Percentiles rank a stretch among this genome's conserved stretches.
These are phyloP conservation scores for Voacanga thouarsii DNA, from an alignment of 257 asterid genomes.

Conservation along the genomic window DNA sequence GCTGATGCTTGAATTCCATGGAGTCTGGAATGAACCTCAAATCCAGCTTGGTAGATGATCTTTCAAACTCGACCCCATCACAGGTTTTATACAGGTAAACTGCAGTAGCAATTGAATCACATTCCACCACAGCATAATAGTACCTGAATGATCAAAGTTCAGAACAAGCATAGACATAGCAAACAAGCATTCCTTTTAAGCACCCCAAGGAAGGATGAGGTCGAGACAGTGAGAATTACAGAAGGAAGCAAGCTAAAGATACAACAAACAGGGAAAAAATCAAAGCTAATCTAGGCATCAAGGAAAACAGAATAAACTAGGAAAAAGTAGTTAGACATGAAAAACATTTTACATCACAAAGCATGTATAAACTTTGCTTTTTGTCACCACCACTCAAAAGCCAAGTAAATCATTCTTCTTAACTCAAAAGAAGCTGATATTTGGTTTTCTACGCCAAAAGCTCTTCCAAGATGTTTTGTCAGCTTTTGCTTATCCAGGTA, in stretches of 20 bases:
- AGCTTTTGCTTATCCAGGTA: not conserved
- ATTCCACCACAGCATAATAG: slow-evolving; percentile 85
- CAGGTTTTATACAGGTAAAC: slow-evolving; percentile 77
- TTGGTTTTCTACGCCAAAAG: not conserved
- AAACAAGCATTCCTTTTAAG: not conserved
- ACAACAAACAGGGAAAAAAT: not conserved
- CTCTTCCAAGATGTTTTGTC: not conserved
- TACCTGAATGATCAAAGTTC: slow-evolving; percentile 46
- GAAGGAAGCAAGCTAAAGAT: not conserved
- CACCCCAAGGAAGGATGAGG: not conserved
- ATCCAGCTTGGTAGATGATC: slow-evolving; percentile 84
- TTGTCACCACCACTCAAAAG: not conserved
- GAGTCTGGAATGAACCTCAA: slow-evolving; percentile 94
- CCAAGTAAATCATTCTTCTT: not conserved
- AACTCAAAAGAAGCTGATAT: not conserved
- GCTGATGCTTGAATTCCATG: slow-evolving; percentile 73
- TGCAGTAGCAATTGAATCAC: slow-evolving; percentile 91
- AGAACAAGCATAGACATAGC: not conserved
- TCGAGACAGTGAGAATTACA: not conserved
- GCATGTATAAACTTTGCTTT: not conserved
- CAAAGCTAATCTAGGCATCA: not conserved
- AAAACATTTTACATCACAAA: no score
- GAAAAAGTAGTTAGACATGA: not conserved
- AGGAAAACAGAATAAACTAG: not conserved
- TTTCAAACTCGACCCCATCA: slow-evolving; percentile 92